Evolutionary conservation across 2,329 filamentous ascomycete genomes (phyloP).

Genomic region (Diaporthe vexans): DNA sequence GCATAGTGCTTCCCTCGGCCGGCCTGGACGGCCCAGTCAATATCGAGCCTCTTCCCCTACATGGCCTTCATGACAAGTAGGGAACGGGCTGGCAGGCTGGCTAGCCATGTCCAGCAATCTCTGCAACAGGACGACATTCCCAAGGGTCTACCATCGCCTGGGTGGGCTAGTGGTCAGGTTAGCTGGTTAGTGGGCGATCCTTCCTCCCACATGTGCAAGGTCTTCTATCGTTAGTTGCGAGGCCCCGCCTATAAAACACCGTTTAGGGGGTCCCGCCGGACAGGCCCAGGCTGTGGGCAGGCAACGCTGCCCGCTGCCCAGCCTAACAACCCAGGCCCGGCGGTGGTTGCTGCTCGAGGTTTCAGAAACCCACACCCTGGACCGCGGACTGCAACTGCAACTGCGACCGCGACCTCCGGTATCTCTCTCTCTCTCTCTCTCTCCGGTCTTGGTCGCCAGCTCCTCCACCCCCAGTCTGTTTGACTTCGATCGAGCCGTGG

Average conservation of each 20-base stretch:
- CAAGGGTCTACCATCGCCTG: constrained; percentile 12
- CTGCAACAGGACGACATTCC: constrained; percentile 22
- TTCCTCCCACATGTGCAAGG: constrained; percentile 27
- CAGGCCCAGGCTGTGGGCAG: background rate
- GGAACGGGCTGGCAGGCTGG: background rate
- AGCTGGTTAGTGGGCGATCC: constrained; percentile 29
- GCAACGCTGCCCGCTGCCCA: constrained; percentile 3
- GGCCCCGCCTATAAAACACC: constrained; percentile 6
- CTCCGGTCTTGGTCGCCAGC: background rate
- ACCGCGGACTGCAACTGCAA: background rate
- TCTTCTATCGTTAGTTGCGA: background rate
- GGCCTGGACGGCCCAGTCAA: constrained; percentile 23
- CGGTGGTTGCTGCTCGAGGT: constrained; percentile 18
- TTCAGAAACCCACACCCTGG: constrained; percentile 14
- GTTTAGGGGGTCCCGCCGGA: background rate
- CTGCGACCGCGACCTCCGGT: background rate
- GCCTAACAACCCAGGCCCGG: background rate
- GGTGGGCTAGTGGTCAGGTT: constrained; percentile 31
- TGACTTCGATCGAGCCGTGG: constrained; percentile 20
- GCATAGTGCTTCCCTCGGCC: constrained; percentile 26
- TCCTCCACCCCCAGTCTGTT: background rate
- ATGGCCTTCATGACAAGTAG: background rate
- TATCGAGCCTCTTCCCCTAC: constrained; percentile 18
- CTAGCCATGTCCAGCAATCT: constrained; percentile 30
- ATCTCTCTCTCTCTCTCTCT: too few relatives aligned